A percentile compares a stretch with the other conserved stretches of the same genome.
Conservation (phyloP, 2,329 filamentous ascomycete genomes). For the Lasiodiplodia sp. region DNA sequence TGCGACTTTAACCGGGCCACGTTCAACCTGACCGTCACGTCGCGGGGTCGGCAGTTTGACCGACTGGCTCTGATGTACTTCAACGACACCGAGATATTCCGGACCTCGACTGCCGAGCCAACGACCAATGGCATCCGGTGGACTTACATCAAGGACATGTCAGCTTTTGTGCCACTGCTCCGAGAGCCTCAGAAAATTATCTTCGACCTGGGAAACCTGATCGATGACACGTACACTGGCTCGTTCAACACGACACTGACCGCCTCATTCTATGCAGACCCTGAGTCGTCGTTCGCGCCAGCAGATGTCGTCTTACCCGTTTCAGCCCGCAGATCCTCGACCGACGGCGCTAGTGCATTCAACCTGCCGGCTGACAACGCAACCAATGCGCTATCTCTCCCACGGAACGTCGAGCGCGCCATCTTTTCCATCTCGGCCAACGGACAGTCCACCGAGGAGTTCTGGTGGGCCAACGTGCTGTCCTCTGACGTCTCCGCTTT, state of each 20-base stretch:
- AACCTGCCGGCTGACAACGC: slow-evolving; percentile 69
- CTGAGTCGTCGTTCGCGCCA: slow-evolving; percentile 48
- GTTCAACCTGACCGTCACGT: slow-evolving; percentile 78
- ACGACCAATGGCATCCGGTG: slow-evolving; percentile 74
- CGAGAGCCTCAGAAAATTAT: slow-evolving; percentile 74
- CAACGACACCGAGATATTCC: slow-evolving; percentile 79
- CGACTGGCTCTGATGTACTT: slow-evolving; percentile 78
- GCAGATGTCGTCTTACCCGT: slow-evolving; percentile 73
- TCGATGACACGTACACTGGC: slow-evolving; percentile 75
- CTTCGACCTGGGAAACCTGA: slow-evolving; percentile 78
- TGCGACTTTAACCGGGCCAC: slow-evolving; percentile 77
- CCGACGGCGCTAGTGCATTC: slow-evolving; percentile 70
- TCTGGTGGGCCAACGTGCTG: slow-evolving; percentile 84
- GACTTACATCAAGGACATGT: slow-evolving; percentile 82
- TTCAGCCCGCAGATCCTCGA: slow-evolving; percentile 60
- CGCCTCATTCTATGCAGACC: slow-evolving; percentile 71
- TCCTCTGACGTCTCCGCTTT: slow-evolving; percentile 68
- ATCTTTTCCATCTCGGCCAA: slow-evolving; percentile 79
- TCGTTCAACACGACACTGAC: slow-evolving; percentile 76
- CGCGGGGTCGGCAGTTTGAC: slow-evolving; percentile 77
- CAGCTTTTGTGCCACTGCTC: slow-evolving; percentile 73
- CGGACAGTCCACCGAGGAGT: slow-evolving; percentile 79
- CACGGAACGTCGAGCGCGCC: slow-evolving; percentile 71
- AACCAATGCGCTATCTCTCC: slow-evolving; percentile 66
- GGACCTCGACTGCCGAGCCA: slow-evolving; percentile 83